phyloP scores from a whole-genome alignment of 495 filamentous ascomycete species.

The Sabuloglossum arenarium region DNA sequence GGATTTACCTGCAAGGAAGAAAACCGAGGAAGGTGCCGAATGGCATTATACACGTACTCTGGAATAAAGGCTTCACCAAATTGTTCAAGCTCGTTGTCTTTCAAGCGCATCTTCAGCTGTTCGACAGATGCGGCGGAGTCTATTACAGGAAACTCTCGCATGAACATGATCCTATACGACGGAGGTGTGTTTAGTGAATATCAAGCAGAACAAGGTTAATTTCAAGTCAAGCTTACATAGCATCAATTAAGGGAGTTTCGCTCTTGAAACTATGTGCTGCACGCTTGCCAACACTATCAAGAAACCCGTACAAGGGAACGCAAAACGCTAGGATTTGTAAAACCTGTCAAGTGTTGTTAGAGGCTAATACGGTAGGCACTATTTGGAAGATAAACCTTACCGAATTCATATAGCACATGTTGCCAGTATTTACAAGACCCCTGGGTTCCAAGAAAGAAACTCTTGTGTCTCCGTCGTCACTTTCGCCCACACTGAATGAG shows the following conservation, averaged over 20 bases:
- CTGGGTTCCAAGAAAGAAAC: slow-evolving; percentile 79
- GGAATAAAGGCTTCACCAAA: slow-evolving; percentile 85
- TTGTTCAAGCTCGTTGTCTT: slow-evolving; percentile 65
- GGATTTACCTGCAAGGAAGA: slow-evolving; percentile 63
- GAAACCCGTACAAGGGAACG: slow-evolving; percentile 80
- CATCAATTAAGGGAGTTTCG: slow-evolving; percentile 81
- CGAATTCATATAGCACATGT: slow-evolving; percentile 99
- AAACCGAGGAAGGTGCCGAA: slow-evolving; percentile 68
- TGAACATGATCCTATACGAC: slow-evolving; percentile 68
- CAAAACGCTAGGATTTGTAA: slow-evolving; percentile 87
- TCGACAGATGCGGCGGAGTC: slow-evolving; percentile 57
- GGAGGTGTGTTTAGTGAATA: neutral
- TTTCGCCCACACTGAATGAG: slow-evolving; percentile 37
- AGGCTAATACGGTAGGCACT: neutral
- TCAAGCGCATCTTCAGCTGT: slow-evolving; percentile 48
- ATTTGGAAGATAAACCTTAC: slow-evolving; percentile 29
- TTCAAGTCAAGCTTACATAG: slow-evolving; percentile 43
- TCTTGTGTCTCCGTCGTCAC: slow-evolving; percentile 32
- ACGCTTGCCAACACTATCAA: slow-evolving; percentile 68
- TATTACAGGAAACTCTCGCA: slow-evolving; percentile 77
- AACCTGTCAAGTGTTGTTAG: slow-evolving; percentile 30
- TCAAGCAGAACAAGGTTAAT: neutral
- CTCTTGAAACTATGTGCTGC: slow-evolving; percentile 83
- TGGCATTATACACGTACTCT: slow-evolving; percentile 88
- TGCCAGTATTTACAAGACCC: slow-evolving; percentile 88